A percentile compares a stretch with the other conserved stretches of the same genome.
phyloP scores from a whole-genome alignment of 116 monocot genomes.

The Iris pallida region DNA sequence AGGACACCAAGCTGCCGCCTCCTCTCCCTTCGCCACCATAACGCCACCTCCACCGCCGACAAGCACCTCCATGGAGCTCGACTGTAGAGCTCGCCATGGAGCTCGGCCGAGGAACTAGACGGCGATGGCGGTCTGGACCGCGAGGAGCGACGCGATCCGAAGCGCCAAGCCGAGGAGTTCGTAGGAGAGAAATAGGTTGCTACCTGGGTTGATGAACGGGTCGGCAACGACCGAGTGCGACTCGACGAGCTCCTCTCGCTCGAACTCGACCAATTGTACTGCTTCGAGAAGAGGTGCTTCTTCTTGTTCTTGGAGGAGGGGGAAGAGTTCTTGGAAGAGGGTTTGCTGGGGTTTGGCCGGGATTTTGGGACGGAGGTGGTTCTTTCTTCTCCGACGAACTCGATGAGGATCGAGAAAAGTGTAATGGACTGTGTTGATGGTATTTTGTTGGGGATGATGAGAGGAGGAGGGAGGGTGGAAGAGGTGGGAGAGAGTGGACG shows the following conservation, averaged over 20 bases:
- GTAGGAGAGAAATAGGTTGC: too few relatives aligned
- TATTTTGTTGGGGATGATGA: background rate
- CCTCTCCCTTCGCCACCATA: too few relatives aligned
- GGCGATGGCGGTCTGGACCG: conserved; percentile 32
- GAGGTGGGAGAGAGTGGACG: background rate
- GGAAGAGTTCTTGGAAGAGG: background rate
- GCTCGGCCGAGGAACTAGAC: conserved; percentile 30
- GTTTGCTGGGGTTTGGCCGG: conserved; percentile 7
- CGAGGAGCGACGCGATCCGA: conserved; percentile 30
- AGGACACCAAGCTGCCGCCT: too few relatives aligned
- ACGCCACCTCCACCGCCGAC: too few relatives aligned
- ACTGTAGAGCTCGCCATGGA: too few relatives aligned
- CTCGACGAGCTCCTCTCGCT: background rate
- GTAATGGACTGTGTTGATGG: background rate
- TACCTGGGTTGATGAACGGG: background rate
- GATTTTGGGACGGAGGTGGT: conserved; percentile 43
- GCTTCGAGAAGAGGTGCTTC: background rate
- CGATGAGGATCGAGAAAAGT: conserved; percentile 15
- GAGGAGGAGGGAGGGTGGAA: conserved; percentile 1
- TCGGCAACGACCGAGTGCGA: background rate
- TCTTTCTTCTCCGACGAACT: conserved; percentile 18
- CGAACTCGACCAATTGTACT: background rate
- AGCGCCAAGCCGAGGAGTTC: background rate
- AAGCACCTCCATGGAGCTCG: too few relatives aligned
- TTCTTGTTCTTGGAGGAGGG: background rate